Evolutionary conservation across 352 stramenopile species (phyloP).

Genomic region (Globisporangium orthogonon): DNA sequence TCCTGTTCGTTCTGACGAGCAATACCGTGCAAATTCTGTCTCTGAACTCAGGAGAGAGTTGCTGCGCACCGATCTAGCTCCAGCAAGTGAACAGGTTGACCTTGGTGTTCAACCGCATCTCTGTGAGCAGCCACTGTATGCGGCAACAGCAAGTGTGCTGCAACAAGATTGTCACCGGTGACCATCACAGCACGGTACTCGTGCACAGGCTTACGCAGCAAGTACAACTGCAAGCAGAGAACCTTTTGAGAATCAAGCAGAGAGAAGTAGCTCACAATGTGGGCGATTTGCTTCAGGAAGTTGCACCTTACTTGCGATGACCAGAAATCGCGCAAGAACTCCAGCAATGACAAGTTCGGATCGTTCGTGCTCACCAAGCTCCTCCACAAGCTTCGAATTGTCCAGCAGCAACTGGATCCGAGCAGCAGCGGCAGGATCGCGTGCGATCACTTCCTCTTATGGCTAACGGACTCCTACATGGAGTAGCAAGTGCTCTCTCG

Average conservation of each 20-base stretch:
- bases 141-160: not conserved
- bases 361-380: too few relatives aligned
- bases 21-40: slow-evolving; percentile 26
- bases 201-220: slow-evolving; percentile 9
- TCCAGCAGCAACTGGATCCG: slow-evolving; percentile 45
- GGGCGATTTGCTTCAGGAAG: too few relatives aligned
- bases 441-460: slow-evolving; percentile 31
- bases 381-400: too few relatives aligned
- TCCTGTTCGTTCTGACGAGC: slow-evolving; percentile 26
- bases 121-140: slow-evolving; percentile 5
- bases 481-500: slow-evolving; percentile 21
- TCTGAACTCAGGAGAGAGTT: slow-evolving; percentile 19
- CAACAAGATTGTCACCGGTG: slow-evolving; percentile 2
- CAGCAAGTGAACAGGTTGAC: slow-evolving; percentile 7
- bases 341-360: too few relatives aligned
- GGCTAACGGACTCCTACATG: slow-evolving; percentile 34
- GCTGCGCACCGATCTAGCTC: slow-evolving; percentile 17
- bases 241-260: not conserved
- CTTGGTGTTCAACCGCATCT: slow-evolving; percentile 20
- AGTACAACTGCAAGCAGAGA: not conserved
- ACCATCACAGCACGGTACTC: slow-evolving; percentile 7
- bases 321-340: too few relatives aligned
- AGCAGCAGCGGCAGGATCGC: slow-evolving; percentile 29
- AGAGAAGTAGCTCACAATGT: too few relatives aligned
- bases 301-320: too few relatives aligned